phyloP scores from a whole-genome alignment of 768 basidiomycete species.

The Mycena sanguinolenta region DNA sequence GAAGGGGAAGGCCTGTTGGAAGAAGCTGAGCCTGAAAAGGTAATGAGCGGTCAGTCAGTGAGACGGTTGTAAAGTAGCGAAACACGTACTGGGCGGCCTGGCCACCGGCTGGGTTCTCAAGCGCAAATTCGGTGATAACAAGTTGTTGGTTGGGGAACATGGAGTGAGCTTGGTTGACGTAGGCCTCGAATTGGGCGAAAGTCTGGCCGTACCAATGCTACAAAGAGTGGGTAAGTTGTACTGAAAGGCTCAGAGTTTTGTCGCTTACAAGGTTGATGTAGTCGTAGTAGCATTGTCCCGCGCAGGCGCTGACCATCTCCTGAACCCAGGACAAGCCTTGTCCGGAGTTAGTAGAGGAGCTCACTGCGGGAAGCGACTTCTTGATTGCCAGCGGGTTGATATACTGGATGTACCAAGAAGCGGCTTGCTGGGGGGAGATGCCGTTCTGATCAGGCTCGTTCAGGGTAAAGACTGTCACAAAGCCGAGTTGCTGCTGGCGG shows the following conservation, averaged over 20 bases:
- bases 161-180: slow-evolving; percentile 16
- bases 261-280: slow-evolving; percentile 48
- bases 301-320: slow-evolving; percentile 49
- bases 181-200: slow-evolving; percentile 43
- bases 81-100: slow-evolving; percentile 33
- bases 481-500: slow-evolving; percentile 43
- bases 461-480: slow-evolving; percentile 34
- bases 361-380: slow-evolving; percentile 52
- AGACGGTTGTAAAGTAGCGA: neutral
- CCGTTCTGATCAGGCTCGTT: slow-evolving; percentile 51
- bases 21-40: neutral
- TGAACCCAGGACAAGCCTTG: slow-evolving; percentile 51
- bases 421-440: slow-evolving; percentile 46
- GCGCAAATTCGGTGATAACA: slow-evolving; percentile 51
- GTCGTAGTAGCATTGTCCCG: slow-evolving; percentile 46
- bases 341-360: slow-evolving; percentile 46
- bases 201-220: slow-evolving; percentile 33
- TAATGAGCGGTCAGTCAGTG: neutral
- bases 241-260: too few species aligned
- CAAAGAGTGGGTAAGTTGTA: neutral
- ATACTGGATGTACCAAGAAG: slow-evolving; percentile 50
- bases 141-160: slow-evolving; percentile 34
- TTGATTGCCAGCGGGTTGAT: slow-evolving; percentile 51
- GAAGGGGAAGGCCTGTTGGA: neutral
- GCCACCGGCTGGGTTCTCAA: slow-evolving; percentile 45